Evolutionary conservation across 345 rosid genomes (phyloP).

Genomic region (Ceriops decandra): DNA sequence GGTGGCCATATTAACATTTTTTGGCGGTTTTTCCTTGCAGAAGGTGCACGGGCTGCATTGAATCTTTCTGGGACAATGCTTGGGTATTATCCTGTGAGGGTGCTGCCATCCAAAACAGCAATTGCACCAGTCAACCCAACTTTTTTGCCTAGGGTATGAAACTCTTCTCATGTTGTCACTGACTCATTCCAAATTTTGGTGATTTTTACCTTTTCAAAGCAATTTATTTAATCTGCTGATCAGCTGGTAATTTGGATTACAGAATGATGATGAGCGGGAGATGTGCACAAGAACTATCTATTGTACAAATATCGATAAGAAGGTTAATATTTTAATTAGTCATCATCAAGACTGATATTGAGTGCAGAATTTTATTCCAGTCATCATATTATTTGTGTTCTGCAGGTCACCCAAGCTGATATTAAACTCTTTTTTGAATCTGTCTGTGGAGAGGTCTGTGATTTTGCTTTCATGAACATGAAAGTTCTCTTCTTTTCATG

Average conservation of each 20-base stretch:
- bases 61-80: constrained; percentile 81
- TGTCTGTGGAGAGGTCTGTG: constrained; percentile 68
- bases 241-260: constrained; percentile 23
- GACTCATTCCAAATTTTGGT: neutral
- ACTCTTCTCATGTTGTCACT: neutral
- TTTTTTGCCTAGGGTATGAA: constrained; percentile 82
- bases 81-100: constrained; percentile 85
- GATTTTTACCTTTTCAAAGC: neutral
- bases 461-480: constrained; percentile 10
- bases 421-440: constrained; percentile 63
- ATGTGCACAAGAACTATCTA: constrained; percentile 91
- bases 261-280: constrained; percentile 91
- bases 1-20: neutral
- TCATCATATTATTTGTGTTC: constrained; percentile 7
- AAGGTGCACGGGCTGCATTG: constrained; percentile 71
- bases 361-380: no score
- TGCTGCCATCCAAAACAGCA: constrained; percentile 91
- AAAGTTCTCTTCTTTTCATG: constrained; percentile 1
- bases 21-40: constrained; percentile 38
- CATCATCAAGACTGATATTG: no score
- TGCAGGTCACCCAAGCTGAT: constrained; percentile 65
- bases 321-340: constrained; percentile 34
- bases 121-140: constrained; percentile 96
- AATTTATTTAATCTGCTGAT: neutral
- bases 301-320: constrained; percentile 91